Evolutionary conservation across 2,329 filamentous ascomycete genomes (phyloP).

Genomic region (Penicillium sp.): DNA sequence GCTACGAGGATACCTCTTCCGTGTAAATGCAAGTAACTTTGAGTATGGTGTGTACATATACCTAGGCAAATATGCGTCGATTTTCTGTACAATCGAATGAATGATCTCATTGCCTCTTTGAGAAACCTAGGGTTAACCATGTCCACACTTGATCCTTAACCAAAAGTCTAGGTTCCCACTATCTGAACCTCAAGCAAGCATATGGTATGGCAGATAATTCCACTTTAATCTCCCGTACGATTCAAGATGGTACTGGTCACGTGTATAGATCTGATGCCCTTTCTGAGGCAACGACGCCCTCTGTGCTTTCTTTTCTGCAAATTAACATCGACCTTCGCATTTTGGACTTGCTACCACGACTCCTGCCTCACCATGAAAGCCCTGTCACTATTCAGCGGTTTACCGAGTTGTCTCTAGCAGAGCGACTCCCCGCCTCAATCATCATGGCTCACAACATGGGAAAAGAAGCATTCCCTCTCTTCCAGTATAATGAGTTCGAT

Average conservation of each 20-base stretch:
- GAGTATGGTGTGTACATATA: neutral
- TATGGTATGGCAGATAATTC: too few species aligned
- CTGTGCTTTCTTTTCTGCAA: neutral
- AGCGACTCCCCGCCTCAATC: neutral
- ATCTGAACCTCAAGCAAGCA: neutral
- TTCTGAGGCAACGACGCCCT: neutral
- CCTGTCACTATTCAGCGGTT: too few species aligned
- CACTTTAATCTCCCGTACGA: neutral
- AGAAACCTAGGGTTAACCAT: neutral
- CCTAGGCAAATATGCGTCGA: neutral
- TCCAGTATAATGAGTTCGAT: neutral
- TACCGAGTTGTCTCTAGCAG: neutral
- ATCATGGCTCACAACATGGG: neutral
- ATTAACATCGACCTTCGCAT: neutral
- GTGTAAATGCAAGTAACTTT: neutral
- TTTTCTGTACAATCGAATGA: neutral
- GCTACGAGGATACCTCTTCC: neutral
- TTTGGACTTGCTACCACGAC: neutral
- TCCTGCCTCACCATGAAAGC: neutral
- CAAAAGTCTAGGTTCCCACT: too few species aligned
- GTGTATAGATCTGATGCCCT: neutral
- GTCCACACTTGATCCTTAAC: neutral
- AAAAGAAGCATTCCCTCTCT: neutral
- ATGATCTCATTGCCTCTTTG: neutral
- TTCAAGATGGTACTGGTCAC: neutral